A percentile compares a stretch with the other conserved stretches of the same genome.
Conservation (phyloP, 2,329 filamentous ascomycete species). For the Cercospora janseana region DNA sequence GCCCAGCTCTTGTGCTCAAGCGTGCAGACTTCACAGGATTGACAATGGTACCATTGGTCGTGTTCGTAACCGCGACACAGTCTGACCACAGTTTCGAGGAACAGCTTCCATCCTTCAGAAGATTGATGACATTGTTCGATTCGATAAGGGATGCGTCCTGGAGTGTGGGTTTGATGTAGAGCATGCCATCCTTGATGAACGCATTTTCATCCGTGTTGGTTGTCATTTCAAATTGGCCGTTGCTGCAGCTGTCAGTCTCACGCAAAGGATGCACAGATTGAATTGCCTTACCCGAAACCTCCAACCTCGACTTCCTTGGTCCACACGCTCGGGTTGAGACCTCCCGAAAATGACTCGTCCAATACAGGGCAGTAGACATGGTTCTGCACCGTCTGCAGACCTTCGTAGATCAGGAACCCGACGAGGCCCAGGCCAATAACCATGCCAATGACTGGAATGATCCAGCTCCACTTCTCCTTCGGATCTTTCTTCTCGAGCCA, state of each 20-base stretch:
- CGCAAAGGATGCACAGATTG: conserved; percentile 19
- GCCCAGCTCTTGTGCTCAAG: conserved; percentile 70
- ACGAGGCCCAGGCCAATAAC: conserved; percentile 65
- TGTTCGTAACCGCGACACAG: conserved; percentile 72
- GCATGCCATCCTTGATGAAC: conserved; percentile 65
- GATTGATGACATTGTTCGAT: conserved; percentile 65
- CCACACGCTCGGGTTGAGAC: conserved; percentile 61
- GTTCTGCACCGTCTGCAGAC: conserved; percentile 66
- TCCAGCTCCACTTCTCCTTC: conserved; percentile 82
- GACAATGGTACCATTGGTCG: conserved; percentile 72
- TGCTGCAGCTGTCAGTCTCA: conserved; percentile 55
- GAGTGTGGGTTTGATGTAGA: conserved; percentile 74
- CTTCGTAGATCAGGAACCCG: conserved; percentile 73
- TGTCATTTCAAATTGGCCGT: conserved; percentile 78
- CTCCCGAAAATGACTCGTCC: conserved; percentile 62
- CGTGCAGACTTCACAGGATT: conserved; percentile 76
- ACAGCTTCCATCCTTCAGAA: conserved; percentile 65
- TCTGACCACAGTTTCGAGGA: conserved; percentile 59
- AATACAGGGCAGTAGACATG: conserved; percentile 71
- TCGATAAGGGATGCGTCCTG: conserved; percentile 67
- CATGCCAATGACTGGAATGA: conserved; percentile 72
- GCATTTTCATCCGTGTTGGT: conserved; percentile 71
- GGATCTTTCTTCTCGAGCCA: conserved; percentile 73
- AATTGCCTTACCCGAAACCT: conserved; percentile 65
- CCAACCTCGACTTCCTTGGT: conserved; percentile 72